Base-by-base conservation (phyloP, 2,329 filamentous ascomycete species). In the Cytospora piceae region DNA sequence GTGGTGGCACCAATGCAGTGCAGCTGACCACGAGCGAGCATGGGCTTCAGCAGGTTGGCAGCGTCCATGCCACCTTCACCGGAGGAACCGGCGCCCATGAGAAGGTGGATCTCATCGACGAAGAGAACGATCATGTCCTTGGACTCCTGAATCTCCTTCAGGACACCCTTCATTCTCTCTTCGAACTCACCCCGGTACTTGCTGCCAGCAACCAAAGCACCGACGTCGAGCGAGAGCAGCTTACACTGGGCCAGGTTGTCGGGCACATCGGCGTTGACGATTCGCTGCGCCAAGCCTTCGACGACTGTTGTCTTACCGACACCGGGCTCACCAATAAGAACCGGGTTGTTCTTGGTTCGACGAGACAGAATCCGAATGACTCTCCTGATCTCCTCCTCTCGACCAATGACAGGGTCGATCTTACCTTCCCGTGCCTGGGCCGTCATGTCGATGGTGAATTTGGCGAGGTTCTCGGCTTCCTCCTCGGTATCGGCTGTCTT, bases 131-230 rank as follows among this genome's bases (percentile, higher is more conserved):
- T 97, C 83, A 94, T 97, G 65, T 98, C 94, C 76, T 95, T 96
- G 60, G 93, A 93, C 64, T 96, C 90, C 71, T 94, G 87, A 66
- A 99, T 97, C 80, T 99, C 95, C 78, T 98, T 99, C 73, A 99
- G 79, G 6, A 99, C 95, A 63, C 94, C 94, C 85, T 99, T 99
- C 94, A 99, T 98, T 72, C 95, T 88, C 83, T 99, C 95, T 77
- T 99, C 95, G 67, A 99, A 99, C 77, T 99, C 95, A 81, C 95
- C 95, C 58, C 95, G 90, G 82, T 96, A 99, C 81, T 99, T 99
- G 86, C 93, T 97, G 71, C 95, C 95, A 66, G 95, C 95, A 69
- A 99, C 94, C 65, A 99, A 83, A 29, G 94, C 91, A 72, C 95
- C 95, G 57, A 99, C 94, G 74, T 99, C 95, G 55, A 99, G 88